A percentile compares a stretch with the other conserved stretches of the same genome.
Conservation (phyloP, 2,329 filamentous ascomycete species). For the Nemania diffusa region DNA sequence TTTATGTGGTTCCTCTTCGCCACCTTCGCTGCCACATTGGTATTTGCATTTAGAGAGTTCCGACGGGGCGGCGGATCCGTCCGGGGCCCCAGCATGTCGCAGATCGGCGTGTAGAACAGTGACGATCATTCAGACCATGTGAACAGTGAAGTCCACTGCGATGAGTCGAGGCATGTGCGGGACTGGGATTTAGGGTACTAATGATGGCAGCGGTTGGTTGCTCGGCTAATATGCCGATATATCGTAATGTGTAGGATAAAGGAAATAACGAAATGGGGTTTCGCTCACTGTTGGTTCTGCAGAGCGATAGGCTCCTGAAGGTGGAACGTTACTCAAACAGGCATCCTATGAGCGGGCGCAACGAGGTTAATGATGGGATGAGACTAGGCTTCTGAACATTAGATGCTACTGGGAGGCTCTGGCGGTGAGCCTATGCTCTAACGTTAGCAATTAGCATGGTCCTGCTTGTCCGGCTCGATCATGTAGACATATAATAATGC, state of each 20-base stretch:
- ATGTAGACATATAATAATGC: conserved; percentile 17
- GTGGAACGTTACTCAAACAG: background rate
- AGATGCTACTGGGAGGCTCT: background rate
- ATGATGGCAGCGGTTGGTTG: conserved; percentile 5
- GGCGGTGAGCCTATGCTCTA: background rate
- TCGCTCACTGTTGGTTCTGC: background rate
- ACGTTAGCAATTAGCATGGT: background rate
- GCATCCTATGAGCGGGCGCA: background rate
- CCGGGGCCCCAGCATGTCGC: conserved; percentile 64
- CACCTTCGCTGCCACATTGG: conserved; percentile 66
- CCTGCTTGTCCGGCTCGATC: background rate
- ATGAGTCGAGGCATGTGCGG: conserved; percentile 7
- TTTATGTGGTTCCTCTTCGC: conserved; percentile 85
- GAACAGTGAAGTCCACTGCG: background rate
- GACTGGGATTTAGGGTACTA: conserved; percentile 22
- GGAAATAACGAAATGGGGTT: background rate
- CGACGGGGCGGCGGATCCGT: conserved; percentile 61
- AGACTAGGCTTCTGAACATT: background rate
- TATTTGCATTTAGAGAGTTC: conserved; percentile 65
- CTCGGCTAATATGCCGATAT: conserved; percentile 2
- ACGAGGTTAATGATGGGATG: conserved; percentile 21
- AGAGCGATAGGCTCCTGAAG: background rate
- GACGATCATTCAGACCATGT: conserved; percentile 34
- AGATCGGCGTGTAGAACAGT: conserved; percentile 59
- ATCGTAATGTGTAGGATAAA: conserved; percentile 26